phyloP scores from a whole-genome alignment of 106 monocot species.

The Dioscorea dumetorum region DNA sequence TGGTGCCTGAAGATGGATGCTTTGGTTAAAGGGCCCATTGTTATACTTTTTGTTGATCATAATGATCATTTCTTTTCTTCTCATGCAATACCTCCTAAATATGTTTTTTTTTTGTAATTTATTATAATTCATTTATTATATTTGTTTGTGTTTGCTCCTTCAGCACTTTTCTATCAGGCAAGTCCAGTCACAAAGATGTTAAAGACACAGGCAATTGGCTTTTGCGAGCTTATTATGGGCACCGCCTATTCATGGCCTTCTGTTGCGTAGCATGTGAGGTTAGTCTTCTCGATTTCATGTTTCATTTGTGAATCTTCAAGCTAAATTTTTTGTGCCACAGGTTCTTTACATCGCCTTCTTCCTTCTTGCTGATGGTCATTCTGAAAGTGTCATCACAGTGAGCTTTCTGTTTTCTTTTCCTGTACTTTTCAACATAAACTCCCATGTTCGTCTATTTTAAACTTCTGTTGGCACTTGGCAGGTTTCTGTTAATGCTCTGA shows the following conservation, averaged over 20 bases:
- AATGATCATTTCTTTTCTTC: too few species aligned
- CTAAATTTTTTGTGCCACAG: conserved; percentile 24
- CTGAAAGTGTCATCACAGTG: conserved; percentile 54
- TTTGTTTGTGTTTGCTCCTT: conserved; percentile 9
- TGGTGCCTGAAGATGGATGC: too few species aligned
- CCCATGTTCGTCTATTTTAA: not conserved
- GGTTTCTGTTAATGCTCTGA: conserved; percentile 44
- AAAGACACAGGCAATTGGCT: conserved; percentile 83
- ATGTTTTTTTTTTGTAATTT: not conserved
- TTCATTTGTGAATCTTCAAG: not conserved
- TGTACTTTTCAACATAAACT: not conserved
- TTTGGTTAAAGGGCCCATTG: too few species aligned
- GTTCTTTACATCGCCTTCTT: conserved; percentile 84
- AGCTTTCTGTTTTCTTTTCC: conserved; percentile 9
- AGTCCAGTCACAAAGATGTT: conserved; percentile 92
- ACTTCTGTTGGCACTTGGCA: conserved; percentile 9
- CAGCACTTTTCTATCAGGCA: conserved; percentile 89
- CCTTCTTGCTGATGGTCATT: conserved; percentile 48
- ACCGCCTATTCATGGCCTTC: conserved; percentile 84
- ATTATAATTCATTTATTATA: not conserved
- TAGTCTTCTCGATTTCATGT: conserved; percentile 1
- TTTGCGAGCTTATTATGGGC: conserved; percentile 69
- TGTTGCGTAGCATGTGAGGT: conserved; percentile 97
- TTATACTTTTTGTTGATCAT: too few species aligned
- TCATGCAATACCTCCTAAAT: too few species aligned